These are phyloP conservation scores for Geoglossum glabrum DNA, from an alignment of 495 filamentous ascomycete species.

Conservation along the genomic window DNA sequence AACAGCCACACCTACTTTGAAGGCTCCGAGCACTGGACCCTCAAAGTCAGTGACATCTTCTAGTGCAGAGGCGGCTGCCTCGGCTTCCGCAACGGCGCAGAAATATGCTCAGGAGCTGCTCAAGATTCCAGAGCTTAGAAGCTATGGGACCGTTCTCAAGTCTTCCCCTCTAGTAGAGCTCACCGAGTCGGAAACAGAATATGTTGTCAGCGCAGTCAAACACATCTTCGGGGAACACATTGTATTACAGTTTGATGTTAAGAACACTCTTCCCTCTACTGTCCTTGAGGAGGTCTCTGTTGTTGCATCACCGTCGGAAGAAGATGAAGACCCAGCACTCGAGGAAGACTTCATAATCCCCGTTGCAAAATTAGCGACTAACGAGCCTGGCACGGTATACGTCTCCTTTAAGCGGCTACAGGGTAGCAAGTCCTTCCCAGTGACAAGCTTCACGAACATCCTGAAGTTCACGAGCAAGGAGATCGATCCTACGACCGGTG, in stretches of 20 bases:
- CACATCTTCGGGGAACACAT: conserved; percentile 95
- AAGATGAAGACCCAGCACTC: conserved; percentile 40
- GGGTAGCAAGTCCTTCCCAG: conserved; percentile 49
- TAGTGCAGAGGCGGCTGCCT: conserved; percentile 48
- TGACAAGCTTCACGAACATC: conserved; percentile 69
- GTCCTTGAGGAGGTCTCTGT: conserved; percentile 83
- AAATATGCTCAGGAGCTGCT: conserved; percentile 76
- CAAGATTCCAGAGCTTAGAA: conserved; percentile 71
- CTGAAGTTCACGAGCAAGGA: conserved; percentile 96
- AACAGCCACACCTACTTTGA: conserved; percentile 78
- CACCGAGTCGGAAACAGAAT: conserved; percentile 93
- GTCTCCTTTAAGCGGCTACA: conserved; percentile 76
- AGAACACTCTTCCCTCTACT: conserved; percentile 86
- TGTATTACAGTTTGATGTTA: conserved; percentile 92
- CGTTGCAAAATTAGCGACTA: conserved; percentile 54
- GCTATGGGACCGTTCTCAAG: conserved; percentile 76
- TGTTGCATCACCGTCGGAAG: conserved; percentile 62
- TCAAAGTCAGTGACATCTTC: conserved; percentile 49
- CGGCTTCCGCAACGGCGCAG: conserved; percentile 57
- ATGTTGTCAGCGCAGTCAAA: conserved; percentile 83
- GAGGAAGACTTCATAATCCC: conserved; percentile 91
- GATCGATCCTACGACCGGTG: conserved; percentile 83
- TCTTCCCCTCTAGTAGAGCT: conserved; percentile 73
- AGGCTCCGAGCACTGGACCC: conserved; percentile 68
- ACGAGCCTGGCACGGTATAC: conserved; percentile 80